Percentiles rank a stretch among this genome's conserved stretches.
phyloP scores from a whole-genome alignment of 2,329 filamentous ascomycete species.

The Ophiostoma tasmaniense region DNA sequence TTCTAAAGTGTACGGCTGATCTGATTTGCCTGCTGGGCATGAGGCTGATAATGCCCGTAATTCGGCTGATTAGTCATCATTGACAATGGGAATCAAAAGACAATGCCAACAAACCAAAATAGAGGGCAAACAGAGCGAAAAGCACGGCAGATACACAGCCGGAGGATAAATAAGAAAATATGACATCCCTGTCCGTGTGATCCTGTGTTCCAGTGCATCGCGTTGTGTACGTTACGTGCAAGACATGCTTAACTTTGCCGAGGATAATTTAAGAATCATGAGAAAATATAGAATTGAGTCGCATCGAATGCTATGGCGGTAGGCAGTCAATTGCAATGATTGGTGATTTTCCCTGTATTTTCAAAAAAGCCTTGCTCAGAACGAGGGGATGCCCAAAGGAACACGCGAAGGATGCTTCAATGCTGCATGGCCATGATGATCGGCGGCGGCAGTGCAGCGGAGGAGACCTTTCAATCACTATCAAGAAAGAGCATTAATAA shows the following conservation, averaged over 20 bases:
- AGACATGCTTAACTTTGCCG: background rate
- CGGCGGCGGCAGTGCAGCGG: too few relatives aligned
- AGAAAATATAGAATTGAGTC: background rate
- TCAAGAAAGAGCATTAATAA: too few relatives aligned
- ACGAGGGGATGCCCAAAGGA: background rate
- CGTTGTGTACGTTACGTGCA: background rate
- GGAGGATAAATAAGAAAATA: background rate
- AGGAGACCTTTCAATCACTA: too few relatives aligned
- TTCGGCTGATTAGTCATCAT: background rate
- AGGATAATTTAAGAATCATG: background rate
- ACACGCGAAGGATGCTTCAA: background rate
- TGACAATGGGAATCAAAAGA: background rate
- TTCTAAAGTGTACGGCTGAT: background rate
- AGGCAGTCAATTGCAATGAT: background rate
- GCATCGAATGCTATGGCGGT: background rate
- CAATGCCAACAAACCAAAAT: background rate
- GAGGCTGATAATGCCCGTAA: background rate
- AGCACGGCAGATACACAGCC: background rate
- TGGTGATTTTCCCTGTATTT: too few relatives aligned
- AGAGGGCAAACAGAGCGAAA: background rate
- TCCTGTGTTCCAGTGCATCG: background rate
- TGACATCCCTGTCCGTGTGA: background rate
- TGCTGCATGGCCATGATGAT: background rate
- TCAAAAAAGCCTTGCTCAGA: background rate
- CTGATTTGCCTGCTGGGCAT: background rate